Base-by-base conservation (phyloP, 371 early-diverging fungal genomes). In the Circinella minor region DNA sequence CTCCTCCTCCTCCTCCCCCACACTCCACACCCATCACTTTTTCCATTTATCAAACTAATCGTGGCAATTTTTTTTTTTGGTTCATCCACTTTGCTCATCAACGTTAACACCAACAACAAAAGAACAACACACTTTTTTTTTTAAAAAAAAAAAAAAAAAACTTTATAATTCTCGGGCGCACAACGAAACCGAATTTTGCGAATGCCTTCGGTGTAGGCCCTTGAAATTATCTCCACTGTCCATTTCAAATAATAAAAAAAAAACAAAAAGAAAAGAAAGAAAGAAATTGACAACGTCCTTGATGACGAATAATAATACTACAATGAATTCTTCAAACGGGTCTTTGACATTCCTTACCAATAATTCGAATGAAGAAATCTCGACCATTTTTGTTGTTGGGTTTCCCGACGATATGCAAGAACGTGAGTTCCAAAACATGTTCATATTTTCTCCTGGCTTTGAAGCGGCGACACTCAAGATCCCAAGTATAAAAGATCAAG, bases 391-490 rank as follows among this genome's bases (percentile, higher is more conserved):
- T 86, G 96, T 98, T 4, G 95, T 96, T 43, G 98, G 98, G 17
- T 95, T 97, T 70, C 98, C 98, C 49, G 95, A 96, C 54, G 97
- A 97, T 77, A 94, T 96, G 91, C 89, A 87, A 73, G 98, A 97
- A 76, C 85, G 98, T 66, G 98, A 97, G 82, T 96, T 97, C 74
- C 95, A 95, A 69, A 96, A 95, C 83, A 95, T 96, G 96, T 97
- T 97, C 79, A 92, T 91, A 38, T 96, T 97, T 74, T 92, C 91
- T 6, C 88, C 93, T 10, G 98, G 97, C n/a, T 97, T 96, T 71
- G 96, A 96, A 76, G 96, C 94, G 2, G 96, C 97, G 5, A 92
- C 93, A 0, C 86, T 97, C 61, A 96, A 96, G 81, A 81, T 86
- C 17, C 94, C 93, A 17, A 79, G 82, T 69, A 83, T 27, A 27